Conservation (phyloP, 768 basidiomycete species). For the Tephrocybe sp. region DNA sequence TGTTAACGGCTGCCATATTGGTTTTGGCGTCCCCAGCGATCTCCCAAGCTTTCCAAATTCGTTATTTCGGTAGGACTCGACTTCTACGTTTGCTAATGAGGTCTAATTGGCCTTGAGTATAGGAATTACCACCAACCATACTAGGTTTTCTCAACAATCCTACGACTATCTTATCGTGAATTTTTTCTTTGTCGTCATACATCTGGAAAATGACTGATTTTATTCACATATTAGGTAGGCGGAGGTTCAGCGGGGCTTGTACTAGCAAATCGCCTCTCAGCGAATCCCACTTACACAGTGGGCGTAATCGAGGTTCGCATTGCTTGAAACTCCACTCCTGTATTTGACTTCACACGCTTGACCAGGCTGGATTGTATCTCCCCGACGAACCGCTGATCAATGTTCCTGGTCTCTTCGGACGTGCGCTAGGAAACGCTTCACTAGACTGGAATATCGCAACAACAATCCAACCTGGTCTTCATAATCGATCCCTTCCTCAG, state of each 20-base stretch:
- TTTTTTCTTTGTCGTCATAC: background rate
- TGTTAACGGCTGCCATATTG: background rate
- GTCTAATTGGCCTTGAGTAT: background rate
- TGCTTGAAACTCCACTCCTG: background rate
- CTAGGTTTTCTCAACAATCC: conserved; percentile 9
- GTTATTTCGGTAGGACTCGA: background rate
- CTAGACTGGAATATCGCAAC: conserved; percentile 12
- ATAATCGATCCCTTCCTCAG: conserved; percentile 9
- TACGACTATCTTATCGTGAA: conserved; percentile 15
- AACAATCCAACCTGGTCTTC: conserved; percentile 10
- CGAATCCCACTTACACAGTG: conserved; percentile 22
- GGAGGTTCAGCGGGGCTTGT: conserved; percentile 23
- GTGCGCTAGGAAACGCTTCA: conserved; percentile 2
- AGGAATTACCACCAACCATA: conserved; percentile 12
- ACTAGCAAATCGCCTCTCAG: conserved; percentile 22
- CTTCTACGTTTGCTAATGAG: too few relatives aligned
- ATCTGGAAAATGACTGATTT: background rate
- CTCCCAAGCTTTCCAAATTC: background rate
- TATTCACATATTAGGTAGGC: conserved; percentile 6
- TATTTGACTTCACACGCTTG: background rate
- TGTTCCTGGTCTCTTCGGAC: conserved; percentile 14
- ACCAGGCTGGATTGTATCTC: conserved; percentile 21
- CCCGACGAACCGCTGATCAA: conserved; percentile 15
- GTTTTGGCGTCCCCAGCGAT: background rate
- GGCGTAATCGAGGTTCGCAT: conserved; percentile 23